These are phyloP conservation scores for Limtongia smithiae DNA, from an alignment of 805 yeast species.

Conservation along the genomic window DNA sequence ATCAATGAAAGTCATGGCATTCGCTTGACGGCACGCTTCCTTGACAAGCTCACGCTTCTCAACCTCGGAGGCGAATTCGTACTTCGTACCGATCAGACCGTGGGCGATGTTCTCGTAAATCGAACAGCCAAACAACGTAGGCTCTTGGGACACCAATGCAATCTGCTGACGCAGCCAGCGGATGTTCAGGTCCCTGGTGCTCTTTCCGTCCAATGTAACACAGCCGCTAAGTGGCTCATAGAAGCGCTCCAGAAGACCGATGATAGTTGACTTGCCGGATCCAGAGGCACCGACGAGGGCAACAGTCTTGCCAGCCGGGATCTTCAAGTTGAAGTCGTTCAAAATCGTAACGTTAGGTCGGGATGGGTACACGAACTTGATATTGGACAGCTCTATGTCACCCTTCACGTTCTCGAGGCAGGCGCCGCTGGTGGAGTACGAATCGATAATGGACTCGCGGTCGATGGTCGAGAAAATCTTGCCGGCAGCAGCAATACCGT, in stretches of 20 bases:
- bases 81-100: conserved; percentile 48
- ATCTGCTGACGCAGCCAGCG: conserved; percentile 51
- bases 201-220: conserved; percentile 47
- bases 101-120: conserved; percentile 75
- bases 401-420: conserved; percentile 38
- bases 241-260: conserved; percentile 54
- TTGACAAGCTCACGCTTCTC: conserved; percentile 39
- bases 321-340: conserved; percentile 26
- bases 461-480: conserved; percentile 44
- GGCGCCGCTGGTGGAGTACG: conserved; percentile 30
- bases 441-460: conserved; percentile 41
- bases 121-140: conserved; percentile 64
- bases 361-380: conserved; percentile 33
- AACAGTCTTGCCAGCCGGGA: conserved; percentile 76
- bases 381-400: conserved; percentile 31
- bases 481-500: conserved; percentile 41
- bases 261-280: conserved; percentile 41
- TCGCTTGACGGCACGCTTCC: conserved; percentile 49
- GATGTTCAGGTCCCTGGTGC: conserved; percentile 47
- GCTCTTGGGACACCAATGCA: conserved; percentile 61
- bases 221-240: conserved; percentile 52
- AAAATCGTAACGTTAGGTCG: conserved; percentile 33
- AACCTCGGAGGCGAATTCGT: conserved; percentile 38
- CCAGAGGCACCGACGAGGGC: conserved; percentile 92
- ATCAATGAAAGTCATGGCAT: conserved; percentile 49